Base-by-base conservation (phyloP, 352 stramenopile genomes). In the Phytophthora foliorum region DNA sequence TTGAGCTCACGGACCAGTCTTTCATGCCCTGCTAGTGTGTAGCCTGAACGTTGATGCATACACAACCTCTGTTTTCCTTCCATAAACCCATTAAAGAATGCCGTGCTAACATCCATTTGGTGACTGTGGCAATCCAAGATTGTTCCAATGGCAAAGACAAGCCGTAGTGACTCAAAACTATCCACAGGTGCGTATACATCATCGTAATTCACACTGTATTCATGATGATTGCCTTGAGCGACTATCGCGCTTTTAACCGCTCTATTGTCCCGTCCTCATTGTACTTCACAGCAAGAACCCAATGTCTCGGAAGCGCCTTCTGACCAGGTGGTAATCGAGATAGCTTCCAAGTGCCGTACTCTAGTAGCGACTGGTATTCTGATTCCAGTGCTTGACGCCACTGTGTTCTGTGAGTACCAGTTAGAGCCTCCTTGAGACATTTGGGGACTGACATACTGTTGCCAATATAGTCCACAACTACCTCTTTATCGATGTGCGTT, bases 401-500 rank as follows among this genome's bases (percentile, higher is more conserved):
- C 36, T 50, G 34, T 39, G 41, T 49, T 9, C 24, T 21, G 32
- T 59, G 8, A 19, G 21, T 14, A 5, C 52, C 24, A 2, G 22
- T 39, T 24, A 59, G 16, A 14, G 36, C 34, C 2, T 50, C 52
- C 5, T 29, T 59, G 4, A 59, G 22, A 36, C 21, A 29, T 39
- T 42, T 61, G 4, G 25, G 27, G 42, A 42, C 25, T 60, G 38
- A 22, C 6, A 42, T 60, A n/a, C 54, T 61, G 17, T 52, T 44
- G 25, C 31, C 27, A n/a, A 44, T 61, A 17, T 31, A 1, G 32
- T 61, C 39, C 2, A 53, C 27, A 2, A 41, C 25, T 31, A 54
- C 55, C 14, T n/a, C n/a, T 19, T 63, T 63, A 41, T 63, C 55
- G 10, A 63, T 63, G 11, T 48, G 55, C 9, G 42, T 54, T 22